Conservation (phyloP, 805 yeast species). For the Schwanniomyces occidentalis region DNA sequence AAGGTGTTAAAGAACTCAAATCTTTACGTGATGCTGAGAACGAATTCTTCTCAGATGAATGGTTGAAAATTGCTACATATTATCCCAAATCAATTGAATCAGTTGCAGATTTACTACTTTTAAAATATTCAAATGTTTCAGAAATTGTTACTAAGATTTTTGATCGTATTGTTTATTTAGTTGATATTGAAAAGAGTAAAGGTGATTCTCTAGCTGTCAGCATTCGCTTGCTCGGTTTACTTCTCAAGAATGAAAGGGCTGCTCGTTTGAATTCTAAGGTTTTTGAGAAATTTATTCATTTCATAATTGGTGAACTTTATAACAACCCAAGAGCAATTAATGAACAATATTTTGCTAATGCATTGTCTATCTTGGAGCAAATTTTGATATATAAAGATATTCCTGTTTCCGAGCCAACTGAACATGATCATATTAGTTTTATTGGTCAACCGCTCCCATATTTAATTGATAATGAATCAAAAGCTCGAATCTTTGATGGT, state of each 20-base stretch:
- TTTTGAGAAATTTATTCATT: conserved; percentile 34
- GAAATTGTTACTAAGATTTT: conserved; percentile 10
- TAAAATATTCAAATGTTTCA: conserved; percentile 6
- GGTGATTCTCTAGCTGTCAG: conserved; percentile 10
- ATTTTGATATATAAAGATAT: conserved; percentile 51
- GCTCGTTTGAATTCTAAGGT: conserved; percentile 8
- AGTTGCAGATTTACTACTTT: conserved; percentile 20
- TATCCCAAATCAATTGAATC: conserved; percentile 20
- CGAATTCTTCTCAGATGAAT: conserved; percentile 10
- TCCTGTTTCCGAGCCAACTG: conserved; percentile 44
- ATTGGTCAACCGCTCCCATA: conserved; percentile 11
- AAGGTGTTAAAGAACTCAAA: conserved; percentile 9
- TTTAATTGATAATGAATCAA: conserved; percentile 16
- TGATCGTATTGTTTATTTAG: conserved; percentile 12
- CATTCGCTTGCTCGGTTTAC: conserved; percentile 12
- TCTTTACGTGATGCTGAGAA: conserved; percentile 7
- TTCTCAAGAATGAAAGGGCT: conserved; percentile 13
- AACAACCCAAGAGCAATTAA: conserved; percentile 18
- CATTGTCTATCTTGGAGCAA: conserved; percentile 55
- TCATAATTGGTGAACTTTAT: conserved; percentile 28
- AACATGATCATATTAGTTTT: conserved; percentile 12
- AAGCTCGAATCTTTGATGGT: conserved; percentile 40
- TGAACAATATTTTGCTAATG: conserved; percentile 59
- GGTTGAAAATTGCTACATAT: conserved; percentile 18
- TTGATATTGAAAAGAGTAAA: conserved; percentile 9